A percentile compares a stretch with the other conserved stretches of the same genome.
Evolutionary conservation across 331 rosid genomes (phyloP).

Genomic region (Stylosanthes scabra): DNA sequence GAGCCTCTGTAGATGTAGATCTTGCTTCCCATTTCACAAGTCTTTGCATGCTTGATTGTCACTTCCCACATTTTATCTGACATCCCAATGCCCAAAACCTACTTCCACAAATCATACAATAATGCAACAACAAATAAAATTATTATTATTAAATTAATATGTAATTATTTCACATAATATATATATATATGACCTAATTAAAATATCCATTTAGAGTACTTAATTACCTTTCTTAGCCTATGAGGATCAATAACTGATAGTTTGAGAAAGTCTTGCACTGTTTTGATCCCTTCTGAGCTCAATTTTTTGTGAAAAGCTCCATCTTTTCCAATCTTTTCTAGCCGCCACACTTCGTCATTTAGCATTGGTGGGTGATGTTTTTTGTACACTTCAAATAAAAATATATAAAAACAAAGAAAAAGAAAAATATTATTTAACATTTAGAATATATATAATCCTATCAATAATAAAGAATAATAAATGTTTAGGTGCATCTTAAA

Average conservation of each 20-base stretch:
- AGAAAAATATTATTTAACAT: background rate
- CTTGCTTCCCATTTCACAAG: conserved; percentile 70
- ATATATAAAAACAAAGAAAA: background rate
- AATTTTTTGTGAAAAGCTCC: conserved; percentile 83
- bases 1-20: conserved; percentile 46
- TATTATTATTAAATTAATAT: background rate
- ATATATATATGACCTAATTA: too few relatives aligned
- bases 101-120: conserved; percentile 1
- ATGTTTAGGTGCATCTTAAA: background rate
- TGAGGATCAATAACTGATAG: conserved; percentile 52
- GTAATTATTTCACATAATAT: background rate
- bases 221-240: conserved; percentile 55
- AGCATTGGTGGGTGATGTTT: conserved; percentile 91
- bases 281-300: conserved; percentile 43
- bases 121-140: background rate
- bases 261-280: conserved; percentile 89
- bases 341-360: conserved; percentile 87
- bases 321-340: conserved; percentile 91
- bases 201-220: background rate
- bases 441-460: background rate
- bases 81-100: conserved; percentile 86
- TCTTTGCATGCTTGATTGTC: conserved; percentile 74
- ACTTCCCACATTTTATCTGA: conserved; percentile 88
- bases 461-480: background rate
- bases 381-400: conserved; percentile 67